phyloP scores from a whole-genome alignment of 2,329 filamentous ascomycete species.

The Stachybotrys elegans region DNA sequence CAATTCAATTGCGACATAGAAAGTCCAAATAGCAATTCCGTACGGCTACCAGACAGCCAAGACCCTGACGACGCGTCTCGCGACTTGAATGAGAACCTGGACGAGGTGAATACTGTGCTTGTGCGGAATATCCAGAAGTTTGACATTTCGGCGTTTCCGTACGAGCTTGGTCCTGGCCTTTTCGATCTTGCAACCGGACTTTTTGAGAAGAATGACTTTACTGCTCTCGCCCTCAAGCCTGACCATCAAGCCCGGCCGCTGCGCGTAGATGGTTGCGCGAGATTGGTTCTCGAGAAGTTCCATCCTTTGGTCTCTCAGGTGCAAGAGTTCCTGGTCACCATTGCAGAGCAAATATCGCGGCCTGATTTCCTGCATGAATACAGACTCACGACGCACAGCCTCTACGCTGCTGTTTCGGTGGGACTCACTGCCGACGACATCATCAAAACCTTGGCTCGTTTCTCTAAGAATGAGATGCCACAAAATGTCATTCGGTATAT shows the following conservation, averaged over 20 bases:
- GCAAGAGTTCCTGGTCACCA: conserved; percentile 85
- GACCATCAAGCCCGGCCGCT: conserved; percentile 80
- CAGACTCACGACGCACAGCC: conserved; percentile 74
- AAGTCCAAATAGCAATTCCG: too few species aligned
- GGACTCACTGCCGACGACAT: conserved; percentile 59
- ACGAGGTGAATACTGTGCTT: too few species aligned
- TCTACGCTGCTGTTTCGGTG: conserved; percentile 86
- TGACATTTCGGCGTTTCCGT: too few species aligned
- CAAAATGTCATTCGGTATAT: conserved; percentile 68
- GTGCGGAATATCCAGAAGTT: too few species aligned
- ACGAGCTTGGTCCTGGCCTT: too few species aligned
- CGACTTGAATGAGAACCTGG: too few species aligned
- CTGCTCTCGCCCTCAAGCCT: conserved; percentile 70
- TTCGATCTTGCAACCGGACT: too few species aligned
- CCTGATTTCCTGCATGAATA: conserved; percentile 87
- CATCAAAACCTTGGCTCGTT: conserved; percentile 72
- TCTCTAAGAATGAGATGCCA: conserved; percentile 77
- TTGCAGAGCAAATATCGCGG: conserved; percentile 81
- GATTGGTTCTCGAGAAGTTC: conserved; percentile 87
- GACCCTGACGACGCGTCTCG: too few species aligned
- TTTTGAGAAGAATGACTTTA: conserved; percentile 57
- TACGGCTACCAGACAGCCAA: too few species aligned
- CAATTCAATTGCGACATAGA: too few species aligned
- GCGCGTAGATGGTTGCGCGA: conserved; percentile 79
- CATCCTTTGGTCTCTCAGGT: conserved; percentile 73